Conservation (phyloP, 805 yeast species). For the Lachancea kluyveri region DNA sequence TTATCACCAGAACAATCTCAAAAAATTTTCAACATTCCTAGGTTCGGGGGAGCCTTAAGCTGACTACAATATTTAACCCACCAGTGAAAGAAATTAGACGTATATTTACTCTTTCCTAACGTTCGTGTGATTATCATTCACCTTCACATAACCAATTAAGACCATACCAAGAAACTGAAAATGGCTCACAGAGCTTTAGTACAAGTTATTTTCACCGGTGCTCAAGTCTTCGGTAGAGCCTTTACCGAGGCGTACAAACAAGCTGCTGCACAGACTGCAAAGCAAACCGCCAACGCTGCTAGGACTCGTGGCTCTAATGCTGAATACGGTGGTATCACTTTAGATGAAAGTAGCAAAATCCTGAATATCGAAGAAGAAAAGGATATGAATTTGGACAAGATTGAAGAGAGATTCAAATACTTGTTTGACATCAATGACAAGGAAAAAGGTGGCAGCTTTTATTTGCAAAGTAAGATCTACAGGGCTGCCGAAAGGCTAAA, state of each 20-base stretch:
- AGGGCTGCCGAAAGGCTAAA: slow-evolving; percentile 90
- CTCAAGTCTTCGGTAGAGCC: slow-evolving; percentile 92
- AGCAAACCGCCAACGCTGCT: slow-evolving; percentile 47
- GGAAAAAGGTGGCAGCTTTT: slow-evolving; percentile 95
- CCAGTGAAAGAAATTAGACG: too few relatives aligned
- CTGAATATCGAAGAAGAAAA: slow-evolving; percentile 64
- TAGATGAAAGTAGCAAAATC: slow-evolving; percentile 89
- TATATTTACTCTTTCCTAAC: too few relatives aligned
- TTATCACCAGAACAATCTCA: too few relatives aligned
- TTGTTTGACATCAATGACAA: slow-evolving; percentile 84
- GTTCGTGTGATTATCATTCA: too few relatives aligned
- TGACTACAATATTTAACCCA: too few relatives aligned
- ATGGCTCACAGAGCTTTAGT: slow-evolving; percentile 89
- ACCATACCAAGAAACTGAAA: too few relatives aligned
- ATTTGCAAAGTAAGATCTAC: slow-evolving; percentile 85
- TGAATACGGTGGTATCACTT: slow-evolving; percentile 66
- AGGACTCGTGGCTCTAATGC: slow-evolving; percentile 35
- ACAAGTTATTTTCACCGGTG: slow-evolving; percentile 89
- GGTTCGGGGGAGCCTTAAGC: too few relatives aligned
- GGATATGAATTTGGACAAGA: slow-evolving; percentile 48
- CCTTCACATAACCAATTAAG: too few relatives aligned
- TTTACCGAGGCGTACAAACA: slow-evolving; percentile 96
- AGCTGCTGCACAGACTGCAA: slow-evolving; percentile 90
- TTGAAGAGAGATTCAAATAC: slow-evolving; percentile 69
- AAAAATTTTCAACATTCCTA: too few relatives aligned